Evolutionary conservation across 208 protist species (phyloP), one percentile per base, ranked within the genome.

Genomic region (Leishmania lainsoni): DNA sequence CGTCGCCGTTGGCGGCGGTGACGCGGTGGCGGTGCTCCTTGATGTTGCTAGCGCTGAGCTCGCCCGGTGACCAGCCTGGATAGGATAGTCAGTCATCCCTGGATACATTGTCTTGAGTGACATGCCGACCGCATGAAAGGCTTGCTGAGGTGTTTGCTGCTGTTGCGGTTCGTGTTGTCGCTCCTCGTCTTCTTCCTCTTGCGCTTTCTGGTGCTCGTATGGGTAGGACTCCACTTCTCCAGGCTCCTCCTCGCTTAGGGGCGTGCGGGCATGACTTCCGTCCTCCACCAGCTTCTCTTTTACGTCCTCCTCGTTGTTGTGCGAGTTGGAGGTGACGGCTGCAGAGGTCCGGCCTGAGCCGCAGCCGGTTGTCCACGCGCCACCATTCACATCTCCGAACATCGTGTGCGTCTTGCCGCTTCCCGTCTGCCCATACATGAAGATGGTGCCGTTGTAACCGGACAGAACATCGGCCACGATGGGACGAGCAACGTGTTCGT

Each of bases 341-440:
- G 54, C 39, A 32, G 74, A 29, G 9, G 32, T 9, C 32, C 54
- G 51, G n/a, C 59, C 63, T 2, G 45, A 63, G 72, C 59, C 75
- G 20, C 49, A 49, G 56, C 63, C 74, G 16, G 56, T 48, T 2
- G 61, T n/a, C 66, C 73, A 83, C 48, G 76, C 80, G n/a, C 87
- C 78, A 61, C 83, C 81, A 45, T 78, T 83, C 56, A 80, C 49
- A 66, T 90, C 85, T 52, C 95, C 95, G 81, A 97, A 96, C 91
- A 98, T 97, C 16, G 93, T 97, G 85, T 96, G 90, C 20, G 94
- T 97, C 87, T 98, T 98, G 42, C 95, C 98, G 76, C 91, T 94
- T 29, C 93, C 94, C 1, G 97, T 99, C 81, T 97, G 94, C 29
- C 96, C 96, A 81, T 98, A 98, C 68, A 96, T 90, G 48, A 99